Base-by-base conservation (phyloP, 2,329 filamentous ascomycete species). In the Saccharata proteae region DNA sequence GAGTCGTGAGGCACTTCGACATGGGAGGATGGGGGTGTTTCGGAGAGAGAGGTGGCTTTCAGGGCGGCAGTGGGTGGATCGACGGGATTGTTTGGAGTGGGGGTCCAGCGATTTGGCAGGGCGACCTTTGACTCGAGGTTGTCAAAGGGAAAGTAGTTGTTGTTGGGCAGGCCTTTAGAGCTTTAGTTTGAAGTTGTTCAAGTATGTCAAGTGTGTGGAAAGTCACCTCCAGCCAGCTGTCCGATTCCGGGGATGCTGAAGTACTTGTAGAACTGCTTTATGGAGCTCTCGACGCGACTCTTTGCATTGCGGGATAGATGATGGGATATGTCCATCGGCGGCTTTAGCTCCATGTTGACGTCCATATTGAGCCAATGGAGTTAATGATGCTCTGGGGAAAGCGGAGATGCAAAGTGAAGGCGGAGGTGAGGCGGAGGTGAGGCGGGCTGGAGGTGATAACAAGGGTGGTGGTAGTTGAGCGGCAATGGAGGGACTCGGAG, bases 231-330 rank as follows among this genome's bases (percentile, higher is more conserved):
- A 8, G 72, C 71, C 21, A 76, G 51, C 44, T 77, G 74, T 11
- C 64, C 68, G 42, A 76, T 72, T 20, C 69, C 69, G 0, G 72
- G 71, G 31, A 74, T 72, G 8, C 45, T 40, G 45, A 90, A 90
- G 58, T 82, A 93, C 56, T 83, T 84, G 65, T 93, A 93, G 54
- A 86, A 83, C 21, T 67, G 49, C 62, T 93, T 93, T 52, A 93
- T 69, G 25, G 62, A 62, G 48, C 76, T 90, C 5, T 70, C 62
- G 5, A 62, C 44, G 6, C 83, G 69, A 27, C 70, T 67, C 47
- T 68, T 76, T 28, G 83, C 79, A 26, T 74, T 65, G 35, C 72
- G 64, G 1, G 82, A 86, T 43, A 77, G 78, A 50, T 86, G 78
- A 51, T 93, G 82, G 43, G 75, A 79, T 38, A 93, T 64, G 53